phyloP scores from a whole-genome alignment of 2,329 filamentous ascomycete genomes.

The Verticillium tricorpus region DNA sequence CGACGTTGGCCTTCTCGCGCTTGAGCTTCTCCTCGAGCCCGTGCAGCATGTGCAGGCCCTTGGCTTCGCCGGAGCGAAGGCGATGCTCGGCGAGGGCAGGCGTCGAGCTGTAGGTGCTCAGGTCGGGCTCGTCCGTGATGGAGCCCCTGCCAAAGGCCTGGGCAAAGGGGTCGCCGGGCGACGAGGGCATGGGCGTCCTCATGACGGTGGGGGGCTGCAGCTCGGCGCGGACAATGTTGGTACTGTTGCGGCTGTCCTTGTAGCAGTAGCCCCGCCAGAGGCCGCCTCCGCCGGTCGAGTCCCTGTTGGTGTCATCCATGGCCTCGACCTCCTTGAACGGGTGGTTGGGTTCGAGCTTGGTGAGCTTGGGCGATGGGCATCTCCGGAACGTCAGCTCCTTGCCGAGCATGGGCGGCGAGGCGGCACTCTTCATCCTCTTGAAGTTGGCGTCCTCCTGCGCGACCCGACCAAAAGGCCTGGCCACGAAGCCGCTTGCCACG shows the following conservation, averaged over 20 bases:
- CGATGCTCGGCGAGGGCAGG: slow-evolving; percentile 20
- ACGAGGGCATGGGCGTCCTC: slow-evolving; percentile 40
- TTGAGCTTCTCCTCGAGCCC: slow-evolving; percentile 47
- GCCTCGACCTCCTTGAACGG: slow-evolving; percentile 45
- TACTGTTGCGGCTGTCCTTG: slow-evolving; percentile 25
- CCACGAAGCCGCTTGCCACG: slow-evolving; percentile 27
- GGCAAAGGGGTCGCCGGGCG: slow-evolving; percentile 37
- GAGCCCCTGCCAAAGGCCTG: slow-evolving; percentile 32
- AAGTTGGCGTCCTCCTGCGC: slow-evolving; percentile 34
- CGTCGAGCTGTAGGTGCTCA: slow-evolving; percentile 15
- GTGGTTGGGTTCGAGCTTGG: slow-evolving; percentile 77
- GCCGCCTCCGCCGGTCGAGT: slow-evolving; percentile 54
- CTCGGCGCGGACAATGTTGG: slow-evolving; percentile 35
- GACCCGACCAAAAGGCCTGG: slow-evolving; percentile 36
- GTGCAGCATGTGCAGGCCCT: slow-evolving; percentile 44
- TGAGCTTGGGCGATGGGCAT: slow-evolving; percentile 78
- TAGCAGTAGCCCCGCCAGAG: slow-evolving; percentile 76
- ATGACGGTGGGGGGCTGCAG: slow-evolving; percentile 44
- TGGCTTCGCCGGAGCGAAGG: slow-evolving; percentile 26
- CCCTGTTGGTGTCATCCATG: slow-evolving; percentile 45
- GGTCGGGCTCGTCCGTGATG: slow-evolving; percentile 35
- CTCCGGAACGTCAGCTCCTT: slow-evolving; percentile 73
- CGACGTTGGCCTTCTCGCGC: slow-evolving; percentile 43
- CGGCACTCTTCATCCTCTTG: slow-evolving; percentile 44
- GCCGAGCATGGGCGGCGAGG: slow-evolving; percentile 84